Evolutionary conservation across 2,329 filamentous ascomycete genomes (phyloP).

Genomic region (Trichoderma sp.): DNA sequence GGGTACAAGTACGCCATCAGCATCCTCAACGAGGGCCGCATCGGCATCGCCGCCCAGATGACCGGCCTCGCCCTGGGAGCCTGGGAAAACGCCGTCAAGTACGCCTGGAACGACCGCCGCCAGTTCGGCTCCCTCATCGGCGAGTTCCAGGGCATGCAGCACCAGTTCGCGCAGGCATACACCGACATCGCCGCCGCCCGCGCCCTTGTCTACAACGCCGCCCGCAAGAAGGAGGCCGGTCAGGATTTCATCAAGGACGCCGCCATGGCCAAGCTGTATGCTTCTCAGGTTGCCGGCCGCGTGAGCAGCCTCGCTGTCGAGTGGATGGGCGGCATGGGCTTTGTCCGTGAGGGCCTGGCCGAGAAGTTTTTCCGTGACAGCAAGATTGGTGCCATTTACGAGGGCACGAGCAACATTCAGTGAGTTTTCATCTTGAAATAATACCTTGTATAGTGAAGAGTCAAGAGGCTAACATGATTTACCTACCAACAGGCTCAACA

Average conservation of each 20-base stretch:
- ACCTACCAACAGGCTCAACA: conserved; percentile 49
- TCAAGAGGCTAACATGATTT: not conserved
- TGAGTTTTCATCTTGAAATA: conserved; percentile 35
- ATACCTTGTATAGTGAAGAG: not conserved
- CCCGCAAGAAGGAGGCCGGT: conserved; percentile 96
- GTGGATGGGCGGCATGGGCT: conserved; percentile 99
- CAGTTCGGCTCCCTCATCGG: conserved; percentile 93
- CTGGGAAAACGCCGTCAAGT: conserved; percentile 88
- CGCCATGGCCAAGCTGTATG: conserved; percentile 96
- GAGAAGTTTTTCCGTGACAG: conserved; percentile 98
- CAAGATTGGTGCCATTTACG: conserved; percentile 98
- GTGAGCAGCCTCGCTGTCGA: conserved; percentile 87
- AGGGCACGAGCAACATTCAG: conserved; percentile 81
- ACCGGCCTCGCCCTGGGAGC: conserved; percentile 91
- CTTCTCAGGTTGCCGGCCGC: conserved; percentile 85
- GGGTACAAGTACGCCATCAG: conserved; percentile 98
- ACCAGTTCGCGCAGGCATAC: conserved; percentile 95
- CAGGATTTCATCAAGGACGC: conserved; percentile 94
- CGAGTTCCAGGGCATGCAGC: conserved; percentile 99
- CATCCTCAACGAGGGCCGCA: conserved; percentile 91
- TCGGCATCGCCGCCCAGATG: conserved; percentile 98
- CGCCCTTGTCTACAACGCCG: conserved; percentile 91
- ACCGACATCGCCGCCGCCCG: conserved; percentile 90
- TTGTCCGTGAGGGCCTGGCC: conserved; percentile 90
- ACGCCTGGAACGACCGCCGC: conserved; percentile 97